A percentile compares a stretch with the other conserved stretches of the same genome.
Evolutionary conservation across 2,329 filamentous ascomycete species (phyloP).

Genomic region (Neurospora sp.): DNA sequence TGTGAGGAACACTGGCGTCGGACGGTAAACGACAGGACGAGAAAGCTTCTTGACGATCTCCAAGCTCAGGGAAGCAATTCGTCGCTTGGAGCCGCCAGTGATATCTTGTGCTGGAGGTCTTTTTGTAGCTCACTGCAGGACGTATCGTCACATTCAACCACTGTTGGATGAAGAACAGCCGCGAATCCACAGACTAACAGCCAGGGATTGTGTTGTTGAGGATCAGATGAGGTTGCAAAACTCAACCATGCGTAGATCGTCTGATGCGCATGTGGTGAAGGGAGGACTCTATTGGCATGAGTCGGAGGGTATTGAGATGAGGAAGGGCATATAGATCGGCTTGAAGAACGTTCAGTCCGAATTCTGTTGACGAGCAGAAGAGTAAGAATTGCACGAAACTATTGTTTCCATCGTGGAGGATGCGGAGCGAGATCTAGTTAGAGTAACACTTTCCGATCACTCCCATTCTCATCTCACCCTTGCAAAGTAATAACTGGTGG

Average conservation of each 20-base stretch:
- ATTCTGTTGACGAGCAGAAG: neutral
- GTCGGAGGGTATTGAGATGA: neutral
- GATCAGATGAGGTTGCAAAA: neutral
- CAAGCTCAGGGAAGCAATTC: neutral
- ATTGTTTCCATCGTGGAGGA: neutral
- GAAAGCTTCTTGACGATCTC: neutral
- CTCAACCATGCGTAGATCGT: neutral
- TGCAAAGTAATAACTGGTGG: neutral
- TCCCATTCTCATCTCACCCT: neutral
- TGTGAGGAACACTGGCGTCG: neutral
- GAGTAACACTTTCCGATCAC: neutral
- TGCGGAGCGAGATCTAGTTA: conserved; percentile 3
- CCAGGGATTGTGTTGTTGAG: neutral
- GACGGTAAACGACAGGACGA: neutral
- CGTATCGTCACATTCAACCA: neutral
- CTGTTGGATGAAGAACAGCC: neutral
- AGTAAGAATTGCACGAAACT: neutral
- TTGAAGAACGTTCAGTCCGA: neutral
- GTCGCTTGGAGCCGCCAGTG: neutral
- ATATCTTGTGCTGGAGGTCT: neutral
- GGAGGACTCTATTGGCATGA: neutral
- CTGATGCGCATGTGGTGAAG: neutral
- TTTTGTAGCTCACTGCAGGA: neutral
- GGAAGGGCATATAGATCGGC: neutral
- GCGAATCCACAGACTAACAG: neutral